Percentiles rank a stretch among this genome's conserved stretches.
phyloP scores from a whole-genome alignment of 495 filamentous ascomycete species.

The Zalerion maritima region DNA sequence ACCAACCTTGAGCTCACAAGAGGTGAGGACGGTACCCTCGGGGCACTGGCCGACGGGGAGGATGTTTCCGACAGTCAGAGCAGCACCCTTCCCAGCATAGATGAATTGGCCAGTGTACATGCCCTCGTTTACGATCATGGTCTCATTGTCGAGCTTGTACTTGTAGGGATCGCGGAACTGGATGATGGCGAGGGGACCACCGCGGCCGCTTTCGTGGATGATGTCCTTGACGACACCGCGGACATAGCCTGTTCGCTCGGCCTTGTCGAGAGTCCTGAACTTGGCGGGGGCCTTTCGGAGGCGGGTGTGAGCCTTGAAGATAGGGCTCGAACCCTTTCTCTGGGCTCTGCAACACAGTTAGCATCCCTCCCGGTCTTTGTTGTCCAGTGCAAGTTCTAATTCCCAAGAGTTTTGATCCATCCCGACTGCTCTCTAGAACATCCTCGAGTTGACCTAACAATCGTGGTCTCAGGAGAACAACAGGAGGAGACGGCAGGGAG shows the following conservation, averaged over 20 bases:
- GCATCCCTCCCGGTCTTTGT: too few relatives aligned
- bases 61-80: constrained; percentile 90
- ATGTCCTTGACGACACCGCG: constrained; percentile 97
- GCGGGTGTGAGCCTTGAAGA: constrained; percentile 80
- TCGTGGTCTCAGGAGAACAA: too few relatives aligned
- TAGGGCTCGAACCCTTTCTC: too few relatives aligned
- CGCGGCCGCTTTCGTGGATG: constrained; percentile 96
- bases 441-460: too few relatives aligned
- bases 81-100: constrained; percentile 98
- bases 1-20: constrained; percentile 97
- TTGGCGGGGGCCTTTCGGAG: constrained; percentile 78
- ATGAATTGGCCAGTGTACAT: constrained; percentile 99
- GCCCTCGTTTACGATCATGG: constrained; percentile 99
- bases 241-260: constrained; percentile 92
- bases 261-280: constrained; percentile 89
- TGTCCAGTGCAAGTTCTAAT: too few relatives aligned
- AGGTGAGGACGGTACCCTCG: constrained; percentile 96
- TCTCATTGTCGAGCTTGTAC: constrained; percentile 82
- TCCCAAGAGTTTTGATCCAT: too few relatives aligned
- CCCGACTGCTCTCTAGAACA: too few relatives aligned
- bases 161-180: constrained; percentile 87
- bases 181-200: constrained; percentile 92
- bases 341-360: too few relatives aligned
- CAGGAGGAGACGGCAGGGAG: too few relatives aligned
- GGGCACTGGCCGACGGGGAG: constrained; percentile 86